phyloP scores from a whole-genome alignment of 2,329 filamentous ascomycete genomes.

The Trichoderma gracile region DNA sequence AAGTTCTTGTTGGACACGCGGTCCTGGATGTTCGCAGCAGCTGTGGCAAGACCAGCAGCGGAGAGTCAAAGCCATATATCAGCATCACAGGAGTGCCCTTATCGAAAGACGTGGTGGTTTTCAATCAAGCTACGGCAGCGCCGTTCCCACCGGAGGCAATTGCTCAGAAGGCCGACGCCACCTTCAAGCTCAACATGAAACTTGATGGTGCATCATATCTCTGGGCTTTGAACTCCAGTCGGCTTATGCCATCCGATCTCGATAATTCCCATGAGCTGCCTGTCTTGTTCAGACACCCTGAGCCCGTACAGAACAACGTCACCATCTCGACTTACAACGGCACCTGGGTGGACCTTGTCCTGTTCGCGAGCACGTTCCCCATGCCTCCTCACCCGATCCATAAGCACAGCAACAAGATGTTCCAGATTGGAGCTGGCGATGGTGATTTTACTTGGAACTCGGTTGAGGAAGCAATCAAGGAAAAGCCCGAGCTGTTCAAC shows the following conservation, averaged over 20 bases:
- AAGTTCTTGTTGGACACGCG: slow-evolving; percentile 57
- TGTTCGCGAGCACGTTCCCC: slow-evolving; percentile 45
- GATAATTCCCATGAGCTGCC: slow-evolving; percentile 39
- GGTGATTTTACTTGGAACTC: slow-evolving; percentile 54
- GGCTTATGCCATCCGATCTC: slow-evolving; percentile 43
- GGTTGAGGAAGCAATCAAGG: slow-evolving; percentile 53
- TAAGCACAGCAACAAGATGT: slow-evolving; percentile 65
- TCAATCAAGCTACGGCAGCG: slow-evolving; percentile 45
- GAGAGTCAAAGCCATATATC: slow-evolving; percentile 47
- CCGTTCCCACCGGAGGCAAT: slow-evolving; percentile 52
- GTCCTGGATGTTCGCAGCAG: slow-evolving; percentile 43
- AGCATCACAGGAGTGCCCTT: slow-evolving; percentile 49
- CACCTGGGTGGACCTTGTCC: slow-evolving; percentile 59
- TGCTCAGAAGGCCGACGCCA: slow-evolving; percentile 46
- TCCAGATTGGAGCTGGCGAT: slow-evolving; percentile 53
- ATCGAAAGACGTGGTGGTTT: slow-evolving; percentile 45
- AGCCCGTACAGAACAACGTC: slow-evolving; percentile 43
- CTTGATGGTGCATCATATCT: slow-evolving; percentile 48
- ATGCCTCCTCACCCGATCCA: slow-evolving; percentile 61
- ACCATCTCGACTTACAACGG: slow-evolving; percentile 50
- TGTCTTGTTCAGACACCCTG: slow-evolving; percentile 49
- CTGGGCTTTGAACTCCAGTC: slow-evolving; percentile 55
- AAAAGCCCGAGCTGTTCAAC: slow-evolving; percentile 56
- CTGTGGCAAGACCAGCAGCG: not conserved
- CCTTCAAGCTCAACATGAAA: slow-evolving; percentile 46